Percentiles rank a stretch among this genome's conserved stretches.
Conservation (phyloP, 108 stramenopile species). For the Conticribra guillardii region DNA sequence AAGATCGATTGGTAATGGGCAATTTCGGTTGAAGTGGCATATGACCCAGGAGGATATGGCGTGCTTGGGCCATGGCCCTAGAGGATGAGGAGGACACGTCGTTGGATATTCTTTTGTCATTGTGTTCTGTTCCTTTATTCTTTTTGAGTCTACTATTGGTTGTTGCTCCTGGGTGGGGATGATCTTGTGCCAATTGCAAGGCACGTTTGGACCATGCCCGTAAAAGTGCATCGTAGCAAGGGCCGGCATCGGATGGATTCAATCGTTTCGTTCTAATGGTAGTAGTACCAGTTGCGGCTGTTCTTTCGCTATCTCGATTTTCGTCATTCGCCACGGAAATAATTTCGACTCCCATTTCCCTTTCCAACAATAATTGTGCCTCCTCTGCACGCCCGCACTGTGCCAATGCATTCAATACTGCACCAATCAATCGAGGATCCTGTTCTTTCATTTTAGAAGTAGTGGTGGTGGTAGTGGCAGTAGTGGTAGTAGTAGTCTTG, state of each 20-base stretch:
- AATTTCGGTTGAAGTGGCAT: constrained; percentile 34
- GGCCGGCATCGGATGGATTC: constrained; percentile 21
- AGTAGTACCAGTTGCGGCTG: too few relatives aligned
- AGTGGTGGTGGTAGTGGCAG: too few relatives aligned
- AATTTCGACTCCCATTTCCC: constrained; percentile 26
- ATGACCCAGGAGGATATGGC: constrained; percentile 29
- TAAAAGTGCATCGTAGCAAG: constrained; percentile 42
- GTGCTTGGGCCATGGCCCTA: constrained; percentile 18
- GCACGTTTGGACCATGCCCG: constrained; percentile 28
- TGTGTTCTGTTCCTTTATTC: neutral
- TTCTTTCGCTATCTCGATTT: too few relatives aligned
- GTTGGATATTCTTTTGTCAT: neutral
- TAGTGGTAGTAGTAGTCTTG: too few relatives aligned
- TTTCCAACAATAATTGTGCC: constrained; percentile 25
- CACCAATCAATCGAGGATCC: constrained; percentile 44
- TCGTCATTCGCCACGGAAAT: neutral
- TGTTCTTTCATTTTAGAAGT: constrained; percentile 2
- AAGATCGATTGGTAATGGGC: constrained; percentile 31
- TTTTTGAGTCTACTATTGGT: neutral
- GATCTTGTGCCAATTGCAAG: neutral
- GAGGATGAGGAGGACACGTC: too few relatives aligned
- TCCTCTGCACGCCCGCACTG: constrained; percentile 33
- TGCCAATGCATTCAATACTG: constrained; percentile 35
- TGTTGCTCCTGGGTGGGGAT: neutral
- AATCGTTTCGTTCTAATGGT: constrained; percentile 9